Percentiles rank a stretch among this genome's conserved stretches.
phyloP scores from a whole-genome alignment of 345 rosid species.

The Melaleuca alternifolia region DNA sequence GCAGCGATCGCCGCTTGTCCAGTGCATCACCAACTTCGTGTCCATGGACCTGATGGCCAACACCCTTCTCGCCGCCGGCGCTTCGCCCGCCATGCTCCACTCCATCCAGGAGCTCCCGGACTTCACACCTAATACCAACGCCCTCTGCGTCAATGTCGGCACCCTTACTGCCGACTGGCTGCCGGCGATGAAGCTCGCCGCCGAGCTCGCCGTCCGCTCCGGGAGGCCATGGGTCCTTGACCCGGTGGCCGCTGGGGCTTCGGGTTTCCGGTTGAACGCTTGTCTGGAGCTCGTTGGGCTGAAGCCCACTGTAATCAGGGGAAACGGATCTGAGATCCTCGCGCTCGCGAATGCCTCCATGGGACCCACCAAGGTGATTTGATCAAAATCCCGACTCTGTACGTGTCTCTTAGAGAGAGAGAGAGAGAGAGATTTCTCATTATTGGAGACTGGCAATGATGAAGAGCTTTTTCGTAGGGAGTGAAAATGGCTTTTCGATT shows the following conservation, averaged over 20 bases:
- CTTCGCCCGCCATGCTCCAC: constrained; percentile 92
- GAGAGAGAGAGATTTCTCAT: too few species aligned
- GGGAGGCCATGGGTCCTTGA: constrained; percentile 85
- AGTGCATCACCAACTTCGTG: constrained; percentile 90
- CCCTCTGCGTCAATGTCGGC: constrained; percentile 74
- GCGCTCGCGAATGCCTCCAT: constrained; percentile 55
- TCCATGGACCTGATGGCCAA: constrained; percentile 92
- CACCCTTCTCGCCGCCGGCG: constrained; percentile 78
- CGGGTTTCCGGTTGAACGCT: constrained; percentile 54
- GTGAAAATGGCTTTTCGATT: too few species aligned
- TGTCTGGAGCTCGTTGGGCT: constrained; percentile 63
- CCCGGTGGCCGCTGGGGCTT: constrained; percentile 85
- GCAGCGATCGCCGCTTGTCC: constrained; percentile 52
- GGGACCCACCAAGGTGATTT: constrained; percentile 43
- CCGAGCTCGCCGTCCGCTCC: constrained; percentile 24
- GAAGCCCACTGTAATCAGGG: constrained; percentile 65
- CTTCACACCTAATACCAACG: constrained; percentile 55
- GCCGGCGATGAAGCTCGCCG: constrained; percentile 71
- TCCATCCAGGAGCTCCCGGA: constrained; percentile 57
- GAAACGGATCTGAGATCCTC: constrained; percentile 81
- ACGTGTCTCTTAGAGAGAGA: background rate
- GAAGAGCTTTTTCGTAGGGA: too few species aligned
- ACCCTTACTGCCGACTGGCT: constrained; percentile 69
- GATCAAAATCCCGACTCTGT: background rate
- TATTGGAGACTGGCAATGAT: too few species aligned